Conservation (phyloP, 306 rosid species). For the Hylodesmum podocarpum region DNA sequence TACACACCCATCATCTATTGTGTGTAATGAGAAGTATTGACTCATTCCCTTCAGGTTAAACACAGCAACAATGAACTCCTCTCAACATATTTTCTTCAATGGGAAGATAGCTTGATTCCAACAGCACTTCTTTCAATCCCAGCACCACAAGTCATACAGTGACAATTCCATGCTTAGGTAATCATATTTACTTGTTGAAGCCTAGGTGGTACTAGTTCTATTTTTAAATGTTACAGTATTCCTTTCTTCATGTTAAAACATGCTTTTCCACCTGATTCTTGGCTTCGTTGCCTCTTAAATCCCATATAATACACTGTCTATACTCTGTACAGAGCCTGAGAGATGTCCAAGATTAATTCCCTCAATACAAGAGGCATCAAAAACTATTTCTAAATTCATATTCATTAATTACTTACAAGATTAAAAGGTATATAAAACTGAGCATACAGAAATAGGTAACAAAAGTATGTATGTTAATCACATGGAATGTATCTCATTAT, state of each 20-base stretch:
- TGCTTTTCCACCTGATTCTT: background rate
- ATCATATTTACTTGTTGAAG: background rate
- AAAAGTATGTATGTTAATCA: background rate
- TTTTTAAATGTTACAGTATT: background rate
- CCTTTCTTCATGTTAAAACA: background rate
- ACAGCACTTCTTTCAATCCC: slow-evolving; percentile 1
- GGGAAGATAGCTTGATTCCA: slow-evolving; percentile 7
- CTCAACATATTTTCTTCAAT: background rate
- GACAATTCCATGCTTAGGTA: background rate
- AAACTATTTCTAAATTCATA: background rate
- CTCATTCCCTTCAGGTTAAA: slow-evolving; percentile 1
- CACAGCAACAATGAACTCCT: background rate
- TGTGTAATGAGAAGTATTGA: background rate
- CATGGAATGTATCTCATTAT: background rate
- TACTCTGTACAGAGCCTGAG: background rate
- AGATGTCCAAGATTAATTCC: background rate
- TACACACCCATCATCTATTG: slow-evolving; percentile 1
- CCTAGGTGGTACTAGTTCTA: background rate
- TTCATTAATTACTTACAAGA: background rate
- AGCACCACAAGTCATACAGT: background rate
- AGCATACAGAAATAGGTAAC: background rate
- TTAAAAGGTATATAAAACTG: background rate
- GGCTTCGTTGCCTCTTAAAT: background rate
- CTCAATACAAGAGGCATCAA: background rate
- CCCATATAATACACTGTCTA: background rate